A percentile compares a stretch with the other conserved stretches of the same genome.
These are phyloP conservation scores for Luffa aegyptiaca DNA, from an alignment of 306 rosid genomes.

Conservation along the genomic window DNA sequence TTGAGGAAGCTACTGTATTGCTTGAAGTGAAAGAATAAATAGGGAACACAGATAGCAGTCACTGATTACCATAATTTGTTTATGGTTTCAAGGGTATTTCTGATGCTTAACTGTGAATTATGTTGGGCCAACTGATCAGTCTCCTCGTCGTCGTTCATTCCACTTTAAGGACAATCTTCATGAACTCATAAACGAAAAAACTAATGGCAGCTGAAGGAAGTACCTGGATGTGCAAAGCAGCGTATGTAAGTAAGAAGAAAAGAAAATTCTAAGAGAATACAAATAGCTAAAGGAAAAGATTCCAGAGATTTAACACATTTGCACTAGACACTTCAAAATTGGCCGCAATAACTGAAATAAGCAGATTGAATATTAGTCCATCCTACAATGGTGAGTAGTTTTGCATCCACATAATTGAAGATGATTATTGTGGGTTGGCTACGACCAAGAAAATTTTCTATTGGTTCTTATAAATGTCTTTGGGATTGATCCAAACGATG, in stretches of 20 bases:
- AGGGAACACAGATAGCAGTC: neutral
- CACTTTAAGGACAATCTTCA: slow-evolving; percentile 90
- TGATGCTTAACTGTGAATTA: neutral
- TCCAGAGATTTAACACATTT: neutral
- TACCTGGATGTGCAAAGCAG: slow-evolving; percentile 43
- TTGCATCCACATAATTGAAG: neutral
- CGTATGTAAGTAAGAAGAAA: neutral
- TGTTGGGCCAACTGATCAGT: neutral
- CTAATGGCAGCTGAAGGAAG: slow-evolving; percentile 96
- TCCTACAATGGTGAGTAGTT: neutral
- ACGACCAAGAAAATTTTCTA: neutral
- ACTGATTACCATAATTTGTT: neutral
- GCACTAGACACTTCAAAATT: neutral
- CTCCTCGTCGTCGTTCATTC: slow-evolving; percentile 35
- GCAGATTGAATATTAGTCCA: neutral
- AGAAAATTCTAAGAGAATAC: slow-evolving; percentile 10
- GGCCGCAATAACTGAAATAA: neutral
- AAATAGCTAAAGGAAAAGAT: neutral
- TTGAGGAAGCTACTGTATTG: neutral
- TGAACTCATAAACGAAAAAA: slow-evolving; percentile 88
- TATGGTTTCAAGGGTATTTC: neutral
- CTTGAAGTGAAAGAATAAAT: neutral
- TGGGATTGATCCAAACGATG: neutral
- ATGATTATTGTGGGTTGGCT: neutral
- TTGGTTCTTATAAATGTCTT: neutral